Evolutionary conservation across 2,329 filamentous ascomycete species (phyloP).

Genomic region (Fusarium equiseti): DNA sequence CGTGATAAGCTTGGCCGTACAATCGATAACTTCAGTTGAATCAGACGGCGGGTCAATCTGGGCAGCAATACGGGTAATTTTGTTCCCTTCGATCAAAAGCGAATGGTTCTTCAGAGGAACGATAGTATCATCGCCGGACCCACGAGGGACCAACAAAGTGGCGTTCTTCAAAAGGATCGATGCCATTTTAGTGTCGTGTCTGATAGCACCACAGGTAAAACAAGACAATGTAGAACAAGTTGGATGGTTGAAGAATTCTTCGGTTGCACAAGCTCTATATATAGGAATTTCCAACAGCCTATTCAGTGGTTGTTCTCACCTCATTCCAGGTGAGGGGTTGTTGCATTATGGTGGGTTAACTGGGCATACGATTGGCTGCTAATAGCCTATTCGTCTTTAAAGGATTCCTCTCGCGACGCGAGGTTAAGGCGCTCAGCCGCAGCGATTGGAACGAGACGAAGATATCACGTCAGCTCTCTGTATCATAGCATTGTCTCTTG

Average conservation of each 20-base stretch:
- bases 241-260: not conserved
- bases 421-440: not conserved
- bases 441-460: not conserved
- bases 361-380: not conserved
- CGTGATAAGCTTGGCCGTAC: not conserved
- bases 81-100: slow-evolving; percentile 4
- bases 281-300: not conserved
- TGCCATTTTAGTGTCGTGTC: not conserved
- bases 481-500: not conserved
- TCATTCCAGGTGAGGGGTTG: not conserved
- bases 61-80: not conserved
- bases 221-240: not conserved
- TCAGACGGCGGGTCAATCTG: not conserved
- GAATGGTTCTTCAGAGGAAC: slow-evolving; percentile 14
- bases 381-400: not conserved
- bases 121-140: not conserved
- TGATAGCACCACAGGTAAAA: accelerated
- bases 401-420: not conserved
- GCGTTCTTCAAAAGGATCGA: slow-evolving; percentile 1
- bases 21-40: slow-evolving; percentile 8
- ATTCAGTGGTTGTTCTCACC: not conserved
- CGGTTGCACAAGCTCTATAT: not conserved
- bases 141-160: slow-evolving; percentile 6
- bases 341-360: not conserved
- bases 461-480: not conserved